Evolutionary conservation across 106 monocot genomes (phyloP).

Genomic region (Phalaenopsis aphrodite): DNA sequence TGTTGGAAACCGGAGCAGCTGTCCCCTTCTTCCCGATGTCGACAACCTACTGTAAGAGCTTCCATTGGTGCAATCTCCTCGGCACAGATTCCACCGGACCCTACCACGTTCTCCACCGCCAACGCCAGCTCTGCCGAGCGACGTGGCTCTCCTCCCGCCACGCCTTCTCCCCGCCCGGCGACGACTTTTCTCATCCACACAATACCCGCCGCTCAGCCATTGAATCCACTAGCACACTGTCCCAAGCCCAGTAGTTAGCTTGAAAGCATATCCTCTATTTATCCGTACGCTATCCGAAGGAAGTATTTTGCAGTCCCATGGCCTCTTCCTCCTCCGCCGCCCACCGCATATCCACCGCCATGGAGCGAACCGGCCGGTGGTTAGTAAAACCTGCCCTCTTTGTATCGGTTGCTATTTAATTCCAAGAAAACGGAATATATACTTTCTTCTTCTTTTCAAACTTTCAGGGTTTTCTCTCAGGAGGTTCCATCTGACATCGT

Average conservation of each 20-base stretch:
- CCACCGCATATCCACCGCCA: slow-evolving; percentile 7
- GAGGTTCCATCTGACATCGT: slow-evolving; percentile 20
- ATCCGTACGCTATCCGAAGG: background rate
- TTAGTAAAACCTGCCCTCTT: background rate
- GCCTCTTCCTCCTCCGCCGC: background rate
- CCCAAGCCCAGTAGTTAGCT: background rate
- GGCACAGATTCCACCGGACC: background rate
- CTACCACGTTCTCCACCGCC: slow-evolving; percentile 3
- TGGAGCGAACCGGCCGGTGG: slow-evolving; percentile 13
- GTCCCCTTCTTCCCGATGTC: background rate
- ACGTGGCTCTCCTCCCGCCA: slow-evolving; percentile 2
- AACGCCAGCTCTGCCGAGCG: background rate
- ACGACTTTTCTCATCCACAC: background rate
- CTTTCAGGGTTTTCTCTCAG: slow-evolving; percentile 14
- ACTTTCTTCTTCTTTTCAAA: background rate
- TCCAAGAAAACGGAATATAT: no score
- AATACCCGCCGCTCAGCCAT: background rate
- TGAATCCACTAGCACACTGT: background rate
- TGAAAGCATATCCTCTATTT: background rate
- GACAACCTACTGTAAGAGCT: background rate
- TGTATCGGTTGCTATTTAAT: background rate
- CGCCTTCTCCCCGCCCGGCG: background rate
- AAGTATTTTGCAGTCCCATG: background rate
- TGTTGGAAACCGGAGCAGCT: background rate
- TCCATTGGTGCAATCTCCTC: background rate